Evolutionary conservation across 164 flowering plant species (phyloP), one percentile per base, ranked within the genome.

Genomic region (Santalum album): DNA sequence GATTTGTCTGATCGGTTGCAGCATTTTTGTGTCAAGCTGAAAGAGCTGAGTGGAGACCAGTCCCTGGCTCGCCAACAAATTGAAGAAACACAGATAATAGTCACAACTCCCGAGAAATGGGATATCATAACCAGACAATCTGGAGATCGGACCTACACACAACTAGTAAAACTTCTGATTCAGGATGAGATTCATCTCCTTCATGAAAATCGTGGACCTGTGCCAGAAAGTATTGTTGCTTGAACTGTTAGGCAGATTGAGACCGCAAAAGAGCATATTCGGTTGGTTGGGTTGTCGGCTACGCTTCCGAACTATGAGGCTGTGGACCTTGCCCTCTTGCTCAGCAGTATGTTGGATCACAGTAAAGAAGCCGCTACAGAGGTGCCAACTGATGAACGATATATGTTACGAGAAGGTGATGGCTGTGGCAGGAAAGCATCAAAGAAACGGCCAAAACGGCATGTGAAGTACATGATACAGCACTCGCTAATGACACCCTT

Each of bases 101-200:
- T 94, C 14, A 94, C 99, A 1, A 94, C 99, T 27, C 99, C 99
- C 12, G 97, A 94, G 83, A 90, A 90, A 71, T 94, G 99, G 99
- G 99, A 94, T 73, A 94, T 94, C 56, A 77, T 94, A 49, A 94
- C 99, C 46, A 76, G 99, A 55, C 90, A 94, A 68, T 87, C 99
- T 2, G 99, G 99, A 12, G 99, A 90, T 54, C 84, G 92, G 1
- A 87, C 96, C 0, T 90, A 84, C 56, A 87, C 97, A 0, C 96
- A 86, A 73, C 83, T 86, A 39, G 96, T 94, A 52, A 90, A 81
- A 56, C 97, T 90, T 59, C 74, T 94, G 6, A 90, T 94, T 25
- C 76, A 90, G 59, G 99, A 94, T 65, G 97, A 94, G 72, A 88
- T 94, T 54, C 99, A 90, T 74, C 87, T 94, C 53, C 90, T 94